These are phyloP conservation scores for Xylaria polymorpha DNA, from an alignment of 2,329 filamentous ascomycete genomes.

Conservation along the genomic window DNA sequence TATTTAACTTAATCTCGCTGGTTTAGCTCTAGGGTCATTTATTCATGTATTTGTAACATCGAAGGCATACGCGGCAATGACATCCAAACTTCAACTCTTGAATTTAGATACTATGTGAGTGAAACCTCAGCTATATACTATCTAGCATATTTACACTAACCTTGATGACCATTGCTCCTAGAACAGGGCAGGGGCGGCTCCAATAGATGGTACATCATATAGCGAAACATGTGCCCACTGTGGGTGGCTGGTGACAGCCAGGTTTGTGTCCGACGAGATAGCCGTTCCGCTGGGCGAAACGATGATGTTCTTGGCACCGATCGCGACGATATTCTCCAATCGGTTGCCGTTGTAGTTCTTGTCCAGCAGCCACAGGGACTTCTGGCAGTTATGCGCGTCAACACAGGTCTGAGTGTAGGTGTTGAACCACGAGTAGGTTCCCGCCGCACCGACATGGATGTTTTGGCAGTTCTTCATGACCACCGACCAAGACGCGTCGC, in stretches of 20 bases:
- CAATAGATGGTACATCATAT: slow-evolving; percentile 20
- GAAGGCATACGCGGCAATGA: not conserved
- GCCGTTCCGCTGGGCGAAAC: slow-evolving; percentile 9
- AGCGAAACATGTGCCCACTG: slow-evolving; percentile 26
- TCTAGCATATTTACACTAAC: not conserved
- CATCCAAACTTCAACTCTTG: not conserved
- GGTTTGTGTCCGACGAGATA: slow-evolving; percentile 19
- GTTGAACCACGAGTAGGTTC: slow-evolving; percentile 49
- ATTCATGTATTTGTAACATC: too few relatives aligned
- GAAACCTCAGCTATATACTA: not conserved
- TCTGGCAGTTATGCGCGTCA: slow-evolving; percentile 30
- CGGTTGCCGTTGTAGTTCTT: slow-evolving; percentile 20
- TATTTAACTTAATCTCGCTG: too few relatives aligned
- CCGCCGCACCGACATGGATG: slow-evolving; percentile 70
- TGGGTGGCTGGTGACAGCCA: slow-evolving; percentile 21
- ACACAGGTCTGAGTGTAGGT: slow-evolving; percentile 32
- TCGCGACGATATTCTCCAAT: slow-evolving; percentile 21
- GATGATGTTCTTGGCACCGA: slow-evolving; percentile 33
- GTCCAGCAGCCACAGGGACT: slow-evolving; percentile 21
- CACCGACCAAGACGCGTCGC: slow-evolving; percentile 73
- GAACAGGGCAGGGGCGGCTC: not conserved
- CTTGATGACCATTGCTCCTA: not conserved
- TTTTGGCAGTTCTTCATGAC: slow-evolving; percentile 67
- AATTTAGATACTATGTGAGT: not conserved
- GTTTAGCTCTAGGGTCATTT: too few relatives aligned